These are phyloP conservation scores for Sphagnurus paluster DNA, from an alignment of 1,284 basidiomycete genomes.

Conservation along the genomic window DNA sequence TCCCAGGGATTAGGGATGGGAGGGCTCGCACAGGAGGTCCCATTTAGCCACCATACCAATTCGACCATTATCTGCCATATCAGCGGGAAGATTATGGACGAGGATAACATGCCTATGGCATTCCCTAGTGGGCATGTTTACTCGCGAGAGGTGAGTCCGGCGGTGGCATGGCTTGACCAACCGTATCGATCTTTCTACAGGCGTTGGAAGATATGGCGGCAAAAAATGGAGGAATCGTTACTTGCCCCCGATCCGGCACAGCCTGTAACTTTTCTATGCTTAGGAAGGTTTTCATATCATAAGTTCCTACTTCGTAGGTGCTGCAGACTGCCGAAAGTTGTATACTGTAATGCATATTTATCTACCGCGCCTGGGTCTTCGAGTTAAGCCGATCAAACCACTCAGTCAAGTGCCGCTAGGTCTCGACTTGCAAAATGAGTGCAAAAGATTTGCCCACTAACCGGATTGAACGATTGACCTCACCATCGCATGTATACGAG, in stretches of 20 bases:
- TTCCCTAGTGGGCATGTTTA: conserved; percentile 94
- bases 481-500: conserved; percentile 46
- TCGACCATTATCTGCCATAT: conserved; percentile 93
- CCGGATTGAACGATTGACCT: conserved; percentile 60
- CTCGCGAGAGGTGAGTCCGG: conserved; percentile 81
- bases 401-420: no score
- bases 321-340: not conserved
- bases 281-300: conserved; percentile 88
- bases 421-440: no score
- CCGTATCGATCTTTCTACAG: conserved; percentile 46
- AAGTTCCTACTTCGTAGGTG: not conserved
- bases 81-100: conserved; percentile 93
- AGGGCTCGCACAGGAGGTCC: conserved; percentile 82
- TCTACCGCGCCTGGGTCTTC: not conserved
- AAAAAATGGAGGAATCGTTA: conserved; percentile 72
- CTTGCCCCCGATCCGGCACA: conserved; percentile 77
- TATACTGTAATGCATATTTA: not conserved
- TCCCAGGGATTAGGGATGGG: conserved; percentile 58
- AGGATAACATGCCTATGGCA: conserved; percentile 88
- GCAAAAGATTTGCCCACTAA: conserved; percentile 42
- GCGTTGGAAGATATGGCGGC: conserved; percentile 84
- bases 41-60: conserved; percentile 92
- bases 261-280: conserved; percentile 66
- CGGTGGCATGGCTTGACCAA: no score
- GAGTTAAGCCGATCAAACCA: not conserved